A percentile compares a stretch with the other conserved stretches of the same genome.
Evolutionary conservation across 2,329 filamentous ascomycete genomes (phyloP).

Genomic region (Phialophora tarda): DNA sequence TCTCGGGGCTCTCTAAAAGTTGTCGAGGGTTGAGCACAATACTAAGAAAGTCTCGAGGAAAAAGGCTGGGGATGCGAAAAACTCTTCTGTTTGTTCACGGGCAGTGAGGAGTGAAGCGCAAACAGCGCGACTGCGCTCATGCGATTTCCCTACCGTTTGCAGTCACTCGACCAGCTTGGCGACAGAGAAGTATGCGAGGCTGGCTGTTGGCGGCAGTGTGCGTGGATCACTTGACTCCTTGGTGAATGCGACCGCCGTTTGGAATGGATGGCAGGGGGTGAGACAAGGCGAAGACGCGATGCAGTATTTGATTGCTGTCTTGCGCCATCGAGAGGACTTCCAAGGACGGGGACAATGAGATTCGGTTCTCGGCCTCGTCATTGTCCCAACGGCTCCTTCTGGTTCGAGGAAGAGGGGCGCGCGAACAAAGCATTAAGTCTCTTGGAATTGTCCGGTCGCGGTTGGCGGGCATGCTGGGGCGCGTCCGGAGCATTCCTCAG

Average conservation of each 20-base stretch:
- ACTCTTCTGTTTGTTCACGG: neutral
- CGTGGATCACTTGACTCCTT: neutral
- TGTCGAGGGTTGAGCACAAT: neutral
- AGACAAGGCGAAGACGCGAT: neutral
- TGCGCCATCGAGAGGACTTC: neutral
- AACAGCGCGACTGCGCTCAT: conserved; percentile 2
- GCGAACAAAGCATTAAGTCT: conserved; percentile 1
- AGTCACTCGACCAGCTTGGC: neutral
- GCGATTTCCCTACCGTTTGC: conserved; percentile 2
- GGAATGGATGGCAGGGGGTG: neutral
- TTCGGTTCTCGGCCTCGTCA: conserved; percentile 1
- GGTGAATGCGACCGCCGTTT: neutral
- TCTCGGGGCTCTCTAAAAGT: neutral
- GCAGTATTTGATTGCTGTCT: neutral
- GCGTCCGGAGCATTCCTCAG: neutral
- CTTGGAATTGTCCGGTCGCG: neutral
- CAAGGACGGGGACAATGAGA: neutral
- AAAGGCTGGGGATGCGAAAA: neutral
- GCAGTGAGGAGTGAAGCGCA: conserved; percentile 2
- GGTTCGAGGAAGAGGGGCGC: neutral
- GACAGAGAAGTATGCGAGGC: neutral
- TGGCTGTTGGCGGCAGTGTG: neutral
- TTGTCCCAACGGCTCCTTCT: neutral
- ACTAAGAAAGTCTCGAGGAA: neutral
- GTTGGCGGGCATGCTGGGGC: no score